Evolutionary conservation across 1,284 basidiomycete genomes (phyloP).

Genomic region (Cryptococcus wingfieldii): DNA sequence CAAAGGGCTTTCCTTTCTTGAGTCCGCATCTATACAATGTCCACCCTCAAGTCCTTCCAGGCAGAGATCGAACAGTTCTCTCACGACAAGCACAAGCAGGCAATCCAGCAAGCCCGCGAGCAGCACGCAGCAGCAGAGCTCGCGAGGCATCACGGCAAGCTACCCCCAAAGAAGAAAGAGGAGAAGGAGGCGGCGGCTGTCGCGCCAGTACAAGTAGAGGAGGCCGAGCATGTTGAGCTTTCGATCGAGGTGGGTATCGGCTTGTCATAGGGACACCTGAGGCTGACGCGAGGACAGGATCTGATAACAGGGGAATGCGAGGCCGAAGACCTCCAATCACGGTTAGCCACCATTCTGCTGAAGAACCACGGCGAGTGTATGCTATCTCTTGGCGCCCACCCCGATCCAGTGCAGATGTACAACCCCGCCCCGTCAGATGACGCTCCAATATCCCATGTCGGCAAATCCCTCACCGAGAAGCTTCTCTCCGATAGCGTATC

Average conservation of each 20-base stretch:
- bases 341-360: slow-evolving; percentile 33
- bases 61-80: slow-evolving; percentile 46
- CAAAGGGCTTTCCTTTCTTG: too few species aligned
- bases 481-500: slow-evolving; percentile 27
- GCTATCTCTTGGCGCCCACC: slow-evolving; percentile 40
- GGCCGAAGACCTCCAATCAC: slow-evolving; percentile 29
- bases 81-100: slow-evolving; percentile 39
- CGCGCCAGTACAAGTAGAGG: slow-evolving; percentile 15
- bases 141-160: slow-evolving; percentile 36
- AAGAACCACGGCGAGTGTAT: slow-evolving; percentile 44
- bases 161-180: slow-evolving; percentile 20
- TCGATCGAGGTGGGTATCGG: slow-evolving; percentile 33
- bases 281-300: slow-evolving; percentile 19
- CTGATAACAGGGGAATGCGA: slow-evolving; percentile 23
- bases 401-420: slow-evolving; percentile 23
- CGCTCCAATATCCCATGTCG: slow-evolving; percentile 14
- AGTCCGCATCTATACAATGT: slow-evolving; percentile 22
- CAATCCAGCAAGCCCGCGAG: slow-evolving; percentile 38
- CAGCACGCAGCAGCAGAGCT: slow-evolving; percentile 40
- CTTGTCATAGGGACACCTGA: background rate
- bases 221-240: slow-evolving; percentile 14
- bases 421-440: slow-evolving; percentile 14
- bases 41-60: slow-evolving; percentile 47
- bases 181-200: slow-evolving; percentile 6
- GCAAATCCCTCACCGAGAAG: slow-evolving; percentile 17